Evolutionary conservation across 2,329 filamentous ascomycete genomes (phyloP).

Genomic region (Escovopsis sp.): DNA sequence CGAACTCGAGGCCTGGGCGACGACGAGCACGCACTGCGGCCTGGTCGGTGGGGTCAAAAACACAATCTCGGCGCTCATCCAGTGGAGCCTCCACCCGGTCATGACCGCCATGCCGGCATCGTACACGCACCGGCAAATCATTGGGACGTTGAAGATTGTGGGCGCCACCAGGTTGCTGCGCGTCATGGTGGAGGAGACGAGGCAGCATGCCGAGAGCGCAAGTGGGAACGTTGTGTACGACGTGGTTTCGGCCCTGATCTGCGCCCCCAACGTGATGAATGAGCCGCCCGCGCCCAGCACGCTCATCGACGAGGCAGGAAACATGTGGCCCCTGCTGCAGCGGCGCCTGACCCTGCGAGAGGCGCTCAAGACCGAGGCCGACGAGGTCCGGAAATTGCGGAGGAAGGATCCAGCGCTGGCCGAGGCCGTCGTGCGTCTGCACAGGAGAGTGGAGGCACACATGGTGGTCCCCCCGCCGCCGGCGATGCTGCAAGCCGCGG

Average conservation of each 20-base stretch:
- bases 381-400: slow-evolving; percentile 41
- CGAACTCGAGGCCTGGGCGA: slow-evolving; percentile 55
- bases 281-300: slow-evolving; percentile 19
- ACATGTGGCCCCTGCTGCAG: slow-evolving; percentile 24
- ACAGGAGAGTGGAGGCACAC: slow-evolving; percentile 52
- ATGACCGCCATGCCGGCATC: slow-evolving; percentile 42
- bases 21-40: slow-evolving; percentile 36
- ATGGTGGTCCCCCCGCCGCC: slow-evolving; percentile 31
- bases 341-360: slow-evolving; percentile 43
- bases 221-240: slow-evolving; percentile 51
- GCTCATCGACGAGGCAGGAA: slow-evolving; percentile 20
- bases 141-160: slow-evolving; percentile 44
- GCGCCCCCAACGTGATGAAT: slow-evolving; percentile 45
- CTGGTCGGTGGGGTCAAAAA: slow-evolving; percentile 43
- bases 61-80: slow-evolving; percentile 46
- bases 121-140: slow-evolving; percentile 59
- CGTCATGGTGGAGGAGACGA: slow-evolving; percentile 53
- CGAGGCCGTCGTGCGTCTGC: slow-evolving; percentile 47
- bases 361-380: slow-evolving; percentile 41
- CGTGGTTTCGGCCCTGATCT: slow-evolving; percentile 53
- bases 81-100: slow-evolving; percentile 48
- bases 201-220: slow-evolving; percentile 42
- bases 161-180: slow-evolving; percentile 46
- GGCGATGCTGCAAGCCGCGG: slow-evolving; percentile 26
- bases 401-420: slow-evolving; percentile 41